phyloP scores from a whole-genome alignment of 495 filamentous ascomycete species.

The Neurospora sp. region DNA sequence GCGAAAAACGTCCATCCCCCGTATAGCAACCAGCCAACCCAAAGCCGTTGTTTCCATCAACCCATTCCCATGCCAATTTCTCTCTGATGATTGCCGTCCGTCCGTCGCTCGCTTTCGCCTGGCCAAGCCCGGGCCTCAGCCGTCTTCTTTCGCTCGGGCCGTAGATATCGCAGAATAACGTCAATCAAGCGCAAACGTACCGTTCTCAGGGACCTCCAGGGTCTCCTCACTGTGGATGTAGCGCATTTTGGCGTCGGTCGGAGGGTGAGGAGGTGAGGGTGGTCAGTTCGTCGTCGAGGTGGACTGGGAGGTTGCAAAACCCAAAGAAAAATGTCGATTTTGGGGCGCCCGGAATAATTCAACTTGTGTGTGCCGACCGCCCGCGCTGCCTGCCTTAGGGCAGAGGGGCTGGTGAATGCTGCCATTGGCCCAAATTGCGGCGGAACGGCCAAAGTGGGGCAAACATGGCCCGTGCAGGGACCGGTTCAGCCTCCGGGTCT shows the following conservation, averaged over 20 bases:
- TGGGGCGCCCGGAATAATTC: slow-evolving; percentile 29
- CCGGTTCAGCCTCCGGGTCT: not conserved
- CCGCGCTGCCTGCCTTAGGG: slow-evolving; percentile 19
- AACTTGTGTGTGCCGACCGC: slow-evolving; percentile 25
- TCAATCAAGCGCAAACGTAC: slow-evolving; percentile 50
- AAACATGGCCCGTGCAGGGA: slow-evolving; percentile 7
- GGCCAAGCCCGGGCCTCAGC: not conserved
- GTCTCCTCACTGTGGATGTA: slow-evolving; percentile 96
- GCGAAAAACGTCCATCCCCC: not conserved
- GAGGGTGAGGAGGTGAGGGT: slow-evolving; percentile 26
- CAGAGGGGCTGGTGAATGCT: slow-evolving; percentile 10
- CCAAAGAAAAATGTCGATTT: slow-evolving; percentile 26
- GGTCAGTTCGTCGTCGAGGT: slow-evolving; percentile 27
- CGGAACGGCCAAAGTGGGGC: slow-evolving; percentile 8
- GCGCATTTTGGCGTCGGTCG: slow-evolving; percentile 64
- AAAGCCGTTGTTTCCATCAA: not conserved
- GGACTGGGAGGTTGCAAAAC: slow-evolving; percentile 23
- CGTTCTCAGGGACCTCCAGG: slow-evolving; percentile 88
- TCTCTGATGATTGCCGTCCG: slow-evolving; percentile 4
- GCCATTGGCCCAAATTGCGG: slow-evolving; percentile 16
- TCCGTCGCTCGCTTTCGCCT: slow-evolving; percentile 7
- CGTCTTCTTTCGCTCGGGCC: not conserved
- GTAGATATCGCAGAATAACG: slow-evolving; percentile 6
- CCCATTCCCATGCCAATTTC: not conserved
- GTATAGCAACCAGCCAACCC: not conserved